Percentiles rank a stretch among this genome's conserved stretches.
Conservation (phyloP, 164 flowering plant genomes). For the Akebia trifoliata region DNA sequence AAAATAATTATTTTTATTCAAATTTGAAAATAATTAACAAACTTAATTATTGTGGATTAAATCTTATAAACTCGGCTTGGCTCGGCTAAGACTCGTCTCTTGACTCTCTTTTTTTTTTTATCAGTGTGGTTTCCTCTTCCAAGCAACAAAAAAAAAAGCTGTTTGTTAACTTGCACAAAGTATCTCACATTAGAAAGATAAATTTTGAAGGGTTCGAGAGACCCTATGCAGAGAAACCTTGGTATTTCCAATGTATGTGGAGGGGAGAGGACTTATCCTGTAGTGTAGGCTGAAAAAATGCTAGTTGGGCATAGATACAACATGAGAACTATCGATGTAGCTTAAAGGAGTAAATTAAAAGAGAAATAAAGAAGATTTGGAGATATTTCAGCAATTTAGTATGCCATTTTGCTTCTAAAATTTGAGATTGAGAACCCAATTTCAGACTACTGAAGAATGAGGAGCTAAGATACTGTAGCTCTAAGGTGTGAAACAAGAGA, state of each 20-base stretch:
- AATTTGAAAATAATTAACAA: too few species aligned
- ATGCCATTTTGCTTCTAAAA: conserved; percentile 3
- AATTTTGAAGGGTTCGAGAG: conserved; percentile 28
- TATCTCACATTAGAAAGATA: conserved; percentile 46
- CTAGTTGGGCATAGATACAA: too few species aligned
- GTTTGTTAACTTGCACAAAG: conserved; percentile 44
- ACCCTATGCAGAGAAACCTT: conserved; percentile 33
- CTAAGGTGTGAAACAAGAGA: too few species aligned
- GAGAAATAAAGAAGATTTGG: neutral
- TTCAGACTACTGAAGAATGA: conserved; percentile 8
- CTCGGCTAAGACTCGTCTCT: conserved; percentile 21
- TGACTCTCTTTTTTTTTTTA: conserved; percentile 22
- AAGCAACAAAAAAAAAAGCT: conserved; percentile 63
- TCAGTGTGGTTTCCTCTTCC: conserved; percentile 35
- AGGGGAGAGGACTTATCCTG: conserved; percentile 7
- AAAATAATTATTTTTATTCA: too few species aligned
- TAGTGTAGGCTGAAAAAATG: conserved; percentile 18
- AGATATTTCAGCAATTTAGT: neutral
- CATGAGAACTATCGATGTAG: too few species aligned
- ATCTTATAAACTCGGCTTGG: conserved; percentile 12
- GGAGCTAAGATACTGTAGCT: too few species aligned
- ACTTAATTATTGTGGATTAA: neutral
- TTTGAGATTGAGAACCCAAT: conserved; percentile 12
- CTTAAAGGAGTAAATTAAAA: neutral
- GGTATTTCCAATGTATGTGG: conserved; percentile 49